Evolutionary conservation across 2,329 filamentous ascomycete genomes (phyloP).

Genomic region (Verticillium nubilum): DNA sequence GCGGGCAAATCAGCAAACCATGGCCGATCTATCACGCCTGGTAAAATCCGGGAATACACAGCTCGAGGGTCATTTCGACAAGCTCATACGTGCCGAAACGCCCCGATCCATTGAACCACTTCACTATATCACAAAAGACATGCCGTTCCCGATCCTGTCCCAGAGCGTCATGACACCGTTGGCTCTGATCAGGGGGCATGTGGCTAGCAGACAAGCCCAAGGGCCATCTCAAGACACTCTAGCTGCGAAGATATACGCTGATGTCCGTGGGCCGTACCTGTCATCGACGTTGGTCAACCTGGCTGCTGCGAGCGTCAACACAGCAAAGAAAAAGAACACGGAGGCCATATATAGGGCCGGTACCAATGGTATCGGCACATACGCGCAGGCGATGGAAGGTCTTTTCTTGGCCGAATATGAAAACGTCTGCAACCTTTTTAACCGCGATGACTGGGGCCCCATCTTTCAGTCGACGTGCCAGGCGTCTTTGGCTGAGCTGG

Average conservation of each 20-base stretch:
- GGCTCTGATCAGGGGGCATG: slow-evolving; percentile 71
- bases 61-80: slow-evolving; percentile 78
- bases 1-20: slow-evolving; percentile 84
- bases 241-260: slow-evolving; percentile 77
- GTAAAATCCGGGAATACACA: slow-evolving; percentile 75
- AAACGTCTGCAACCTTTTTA: slow-evolving; percentile 82
- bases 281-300: slow-evolving; percentile 76
- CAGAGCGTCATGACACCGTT: slow-evolving; percentile 72
- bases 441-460: slow-evolving; percentile 74
- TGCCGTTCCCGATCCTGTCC: slow-evolving; percentile 74
- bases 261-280: slow-evolving; percentile 84
- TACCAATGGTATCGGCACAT: slow-evolving; percentile 86
- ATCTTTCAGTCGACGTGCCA: slow-evolving; percentile 78
- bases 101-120: slow-evolving; percentile 79
- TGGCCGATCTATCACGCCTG: slow-evolving; percentile 71
- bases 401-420: slow-evolving; percentile 87
- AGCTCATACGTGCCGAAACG: slow-evolving; percentile 69
- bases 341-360: slow-evolving; percentile 83
- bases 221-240: slow-evolving; percentile 54
- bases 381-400: slow-evolving; percentile 80
- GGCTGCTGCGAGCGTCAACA: slow-evolving; percentile 78
- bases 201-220: slow-evolving; percentile 37
- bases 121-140: slow-evolving; percentile 86
- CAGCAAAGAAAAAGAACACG: slow-evolving; percentile 72
- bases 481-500: slow-evolving; percentile 72